phyloP scores from a whole-genome alignment of 176 grass and related monocot species.

The Areca catechu region DNA sequence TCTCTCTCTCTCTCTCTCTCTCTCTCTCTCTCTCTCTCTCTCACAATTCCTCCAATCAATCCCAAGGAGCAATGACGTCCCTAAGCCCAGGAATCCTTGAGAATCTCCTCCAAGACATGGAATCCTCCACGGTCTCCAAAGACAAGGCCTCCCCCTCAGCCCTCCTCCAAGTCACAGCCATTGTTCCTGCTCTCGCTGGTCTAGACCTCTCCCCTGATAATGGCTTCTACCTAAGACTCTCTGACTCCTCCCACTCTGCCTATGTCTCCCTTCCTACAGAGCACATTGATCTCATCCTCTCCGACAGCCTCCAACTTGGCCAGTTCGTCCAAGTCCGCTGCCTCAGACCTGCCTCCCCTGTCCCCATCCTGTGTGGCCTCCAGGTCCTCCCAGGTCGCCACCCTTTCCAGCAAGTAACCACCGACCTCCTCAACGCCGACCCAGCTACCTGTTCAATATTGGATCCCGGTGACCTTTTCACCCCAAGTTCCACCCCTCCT shows the following conservation, averaged over 20 bases:
- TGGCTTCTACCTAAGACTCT: conserved; percentile 87
- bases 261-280: conserved; percentile 75
- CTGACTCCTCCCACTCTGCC: conserved; percentile 52
- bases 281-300: conserved; percentile 67
- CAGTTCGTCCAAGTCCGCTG: conserved; percentile 61
- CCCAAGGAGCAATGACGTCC: neutral
- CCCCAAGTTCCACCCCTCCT: neutral
- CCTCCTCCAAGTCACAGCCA: conserved; percentile 17
- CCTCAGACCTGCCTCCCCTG: conserved; percentile 50
- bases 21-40: too few relatives aligned
- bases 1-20: too few relatives aligned
- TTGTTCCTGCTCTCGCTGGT: conserved; percentile 14
- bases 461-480: too few relatives aligned
- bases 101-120: conserved; percentile 66
- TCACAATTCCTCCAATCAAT: too few relatives aligned
- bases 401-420: conserved; percentile 41
- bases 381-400: conserved; percentile 43
- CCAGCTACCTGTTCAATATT: conserved; percentile 5
- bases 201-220: conserved; percentile 60
- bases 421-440: conserved; percentile 21
- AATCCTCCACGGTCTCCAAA: neutral
- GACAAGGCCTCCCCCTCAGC: neutral
- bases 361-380: conserved; percentile 53
- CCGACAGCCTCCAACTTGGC: conserved; percentile 74
- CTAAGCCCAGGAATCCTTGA: conserved; percentile 58